phyloP scores from a whole-genome alignment of 306 rosid species.

The Vachellia collinsii region DNA sequence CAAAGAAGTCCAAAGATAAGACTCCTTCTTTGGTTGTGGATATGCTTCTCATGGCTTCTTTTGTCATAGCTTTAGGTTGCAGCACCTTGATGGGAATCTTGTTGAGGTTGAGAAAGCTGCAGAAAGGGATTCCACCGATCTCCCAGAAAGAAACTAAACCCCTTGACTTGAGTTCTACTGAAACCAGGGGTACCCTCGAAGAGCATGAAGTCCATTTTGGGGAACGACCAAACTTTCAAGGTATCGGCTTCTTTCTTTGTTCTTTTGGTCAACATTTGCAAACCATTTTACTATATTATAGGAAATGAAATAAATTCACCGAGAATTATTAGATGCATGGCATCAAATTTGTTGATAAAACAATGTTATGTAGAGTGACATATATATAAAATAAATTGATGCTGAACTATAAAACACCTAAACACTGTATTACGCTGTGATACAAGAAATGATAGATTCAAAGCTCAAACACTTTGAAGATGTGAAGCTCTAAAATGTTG shows the following conservation, averaged over 20 bases:
- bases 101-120: slow-evolving; percentile 68
- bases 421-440: background rate
- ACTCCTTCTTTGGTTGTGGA: slow-evolving; percentile 70
- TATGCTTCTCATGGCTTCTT: slow-evolving; percentile 63
- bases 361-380: too few species aligned
- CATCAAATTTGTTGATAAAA: background rate
- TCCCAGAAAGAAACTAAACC: slow-evolving; percentile 43
- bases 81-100: slow-evolving; percentile 49
- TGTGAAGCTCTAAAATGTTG: background rate
- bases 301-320: background rate
- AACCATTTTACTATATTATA: too few species aligned
- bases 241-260: slow-evolving; percentile 34
- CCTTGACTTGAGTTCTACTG: slow-evolving; percentile 47
- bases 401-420: background rate
- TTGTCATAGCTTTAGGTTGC: slow-evolving; percentile 53
- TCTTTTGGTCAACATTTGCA: background rate
- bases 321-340: background rate
- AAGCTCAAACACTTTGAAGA: background rate
- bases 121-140: slow-evolving; percentile 50
- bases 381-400: background rate
- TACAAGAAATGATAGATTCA: background rate
- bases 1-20: slow-evolving; percentile 49
- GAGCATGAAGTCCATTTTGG: slow-evolving; percentile 82
- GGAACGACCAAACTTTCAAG: slow-evolving; percentile 76
- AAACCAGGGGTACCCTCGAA: slow-evolving; percentile 53